A percentile compares a stretch with the other conserved stretches of the same genome.
Evolutionary conservation across 306 rosid genomes (phyloP).

Genomic region (Acacia crassicarpa): DNA sequence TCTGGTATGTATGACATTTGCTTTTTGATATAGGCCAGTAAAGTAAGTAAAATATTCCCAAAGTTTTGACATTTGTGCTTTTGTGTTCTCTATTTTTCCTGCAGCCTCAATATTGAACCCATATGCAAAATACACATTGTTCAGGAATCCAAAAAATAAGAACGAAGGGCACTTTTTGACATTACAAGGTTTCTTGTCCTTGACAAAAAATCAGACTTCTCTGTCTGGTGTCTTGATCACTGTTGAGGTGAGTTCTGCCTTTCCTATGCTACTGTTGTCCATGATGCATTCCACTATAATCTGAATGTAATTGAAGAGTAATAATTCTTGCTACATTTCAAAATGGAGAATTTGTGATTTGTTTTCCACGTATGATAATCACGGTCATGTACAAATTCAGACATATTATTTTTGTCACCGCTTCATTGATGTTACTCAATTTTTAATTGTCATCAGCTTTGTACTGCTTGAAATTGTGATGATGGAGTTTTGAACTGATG

Average conservation of each 20-base stretch:
- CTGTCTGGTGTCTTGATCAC: slow-evolving; percentile 66
- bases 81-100: slow-evolving; percentile 21
- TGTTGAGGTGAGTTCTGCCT: slow-evolving; percentile 58
- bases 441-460: background rate
- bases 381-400: background rate
- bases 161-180: slow-evolving; percentile 41
- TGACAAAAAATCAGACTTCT: slow-evolving; percentile 59
- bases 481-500: background rate
- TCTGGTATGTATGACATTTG: background rate
- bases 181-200: slow-evolving; percentile 61
- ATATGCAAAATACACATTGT: background rate
- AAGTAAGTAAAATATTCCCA: background rate
- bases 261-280: slow-evolving; percentile 18
- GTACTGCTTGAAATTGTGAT: background rate
- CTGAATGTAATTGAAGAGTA: background rate
- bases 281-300: slow-evolving; percentile 1
- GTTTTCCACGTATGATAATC: background rate
- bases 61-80: slow-evolving; percentile 28
- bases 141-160: slow-evolving; percentile 49
- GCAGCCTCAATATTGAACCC: slow-evolving; percentile 72
- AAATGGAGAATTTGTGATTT: background rate
- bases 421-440: background rate
- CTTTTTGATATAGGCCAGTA: background rate
- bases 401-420: background rate
- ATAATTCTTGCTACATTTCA: too few relatives aligned